Base-by-base conservation (phyloP, 495 filamentous ascomycete genomes). In the Aspergillus panamensis region DNA sequence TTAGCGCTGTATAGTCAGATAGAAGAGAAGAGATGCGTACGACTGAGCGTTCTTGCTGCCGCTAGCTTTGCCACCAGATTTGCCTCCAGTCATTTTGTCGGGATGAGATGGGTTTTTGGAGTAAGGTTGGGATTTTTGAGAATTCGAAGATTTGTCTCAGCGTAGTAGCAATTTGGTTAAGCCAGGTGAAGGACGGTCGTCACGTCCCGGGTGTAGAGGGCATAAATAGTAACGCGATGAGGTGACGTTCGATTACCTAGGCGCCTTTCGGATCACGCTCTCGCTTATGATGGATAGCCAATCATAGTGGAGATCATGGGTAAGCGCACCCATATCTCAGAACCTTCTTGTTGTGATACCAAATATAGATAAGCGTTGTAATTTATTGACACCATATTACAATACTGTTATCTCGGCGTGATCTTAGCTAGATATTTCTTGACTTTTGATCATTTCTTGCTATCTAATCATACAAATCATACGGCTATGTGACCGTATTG, bases 41-140 rank as follows among this genome's bases (percentile, higher is more conserved):
- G 92, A 96, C 85, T 97, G 92, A 62, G 91, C 85, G 82, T 88
- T 94, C 89, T 97, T 97, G 85, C 84, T 86, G 79, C 90, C 89
- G 79, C 87, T 90, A 81, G 92, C 91, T 86, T 97, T 97, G 86
- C 92, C 92, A 79, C 92, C 92, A 73, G 92, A 97, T 82, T 97
- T 97, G 81, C 92, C 91, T 81, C 87, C 88, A 90, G 92, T 96
- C 92, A 97, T 97, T 87, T 91, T 96, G 87, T 84, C 73, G 67
- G 75, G 68, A 72, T 68, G 29, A 29, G 45, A 12, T 29, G 17
- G 33, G 3, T 35, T 1, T 35, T 17, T 48, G 16, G 68, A 62
- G 67, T 75, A 61, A 60, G 53, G 53, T 35, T 48, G 64, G 57
- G 57, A 60, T 64, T 59, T 72, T 67, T 51, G 57, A 39, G 42